Base-by-base conservation (phyloP, 768 basidiomycete species). In the Agrocybe chaxingu region DNA sequence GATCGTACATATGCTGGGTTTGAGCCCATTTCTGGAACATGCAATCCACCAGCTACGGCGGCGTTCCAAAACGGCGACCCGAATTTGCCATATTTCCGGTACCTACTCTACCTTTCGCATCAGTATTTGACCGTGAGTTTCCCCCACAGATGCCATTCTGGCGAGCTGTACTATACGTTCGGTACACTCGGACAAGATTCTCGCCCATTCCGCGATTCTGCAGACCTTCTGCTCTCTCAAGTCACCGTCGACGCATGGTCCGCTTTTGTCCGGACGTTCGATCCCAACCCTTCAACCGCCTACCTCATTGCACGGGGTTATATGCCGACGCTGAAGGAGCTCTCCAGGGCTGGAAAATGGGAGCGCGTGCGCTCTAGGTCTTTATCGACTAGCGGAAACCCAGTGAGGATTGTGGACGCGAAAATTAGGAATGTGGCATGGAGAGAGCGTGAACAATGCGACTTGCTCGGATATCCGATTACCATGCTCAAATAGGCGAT, bases 41-140 rank as follows among this genome's bases (percentile, higher is more conserved):
- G 79, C 55, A 66, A 72, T 10, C 74, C 78, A 0, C 72, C 78
- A 0, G 55, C 66, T 6, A 73, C 70, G 3, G 55, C 65, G 0
- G 68, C 60, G 4, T 73, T 73, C 57, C 79, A 77, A 0, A 57
- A 69, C 45, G 78, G 80, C 10, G 71, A 81, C 51, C 70, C 76
- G 3, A 69, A 63, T 13, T 57, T 72, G 13, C 76, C 77, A 16
- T 78, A 77, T 51, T 80, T 74, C 66, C 69, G 74, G 73, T 64
- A 35, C 66, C 70, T 49, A 66, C 68, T 32, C 24, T 2, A 19
- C 2, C 11, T 3, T 51, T 67, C 62, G 13, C 67, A 66, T 16
- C 62, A 67, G 37, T 57, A 66, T 56, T 56, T 69, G 64, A 57
- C 52, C 57, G 46, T 31, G n/a, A 24, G 13, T 6, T 48, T 45